Percentiles rank a stretch among this genome's conserved stretches.
phyloP scores from a whole-genome alignment of 2,329 filamentous ascomycete genomes.

The Curvularia eragrostidis region DNA sequence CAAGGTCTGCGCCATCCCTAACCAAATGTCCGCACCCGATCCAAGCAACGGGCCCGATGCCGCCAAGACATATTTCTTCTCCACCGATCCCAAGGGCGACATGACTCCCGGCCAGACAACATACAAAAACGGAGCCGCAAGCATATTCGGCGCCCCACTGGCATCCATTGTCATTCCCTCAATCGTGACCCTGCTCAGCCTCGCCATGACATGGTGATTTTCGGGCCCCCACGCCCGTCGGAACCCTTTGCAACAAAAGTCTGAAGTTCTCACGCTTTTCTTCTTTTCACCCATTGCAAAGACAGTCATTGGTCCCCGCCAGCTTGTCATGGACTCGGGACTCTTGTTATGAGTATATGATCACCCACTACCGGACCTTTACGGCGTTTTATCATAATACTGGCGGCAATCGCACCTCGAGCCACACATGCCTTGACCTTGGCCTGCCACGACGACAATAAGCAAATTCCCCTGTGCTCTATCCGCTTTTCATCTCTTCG shows the following conservation, averaged over 20 bases:
- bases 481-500: not conserved
- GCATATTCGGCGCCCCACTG: slow-evolving; percentile 23
- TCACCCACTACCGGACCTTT: slow-evolving; percentile 1
- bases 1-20: slow-evolving; percentile 46
- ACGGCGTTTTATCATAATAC: slow-evolving; percentile 6
- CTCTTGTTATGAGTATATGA: slow-evolving; percentile 7
- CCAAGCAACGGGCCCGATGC: slow-evolving; percentile 30
- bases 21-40: slow-evolving; percentile 41
- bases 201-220: slow-evolving; percentile 31
- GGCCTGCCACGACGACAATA: not conserved
- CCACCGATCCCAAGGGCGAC: slow-evolving; percentile 24
- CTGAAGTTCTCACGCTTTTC: not conserved
- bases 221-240: not conserved
- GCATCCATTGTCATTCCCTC: slow-evolving; percentile 33
- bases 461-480: not conserved
- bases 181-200: slow-evolving; percentile 37
- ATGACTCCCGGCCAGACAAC: slow-evolving; percentile 42
- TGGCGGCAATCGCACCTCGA: slow-evolving; percentile 1
- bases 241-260: not conserved
- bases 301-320: slow-evolving; percentile 1
- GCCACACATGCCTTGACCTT: not conserved
- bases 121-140: slow-evolving; percentile 28
- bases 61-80: slow-evolving; percentile 49
- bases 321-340: slow-evolving; percentile 4
- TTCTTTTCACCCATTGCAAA: slow-evolving; percentile 6